Evolutionary conservation across 176 grass and related monocot species (phyloP), one percentile per base, ranked within the genome.

Genomic region (Oryza nivara): DNA sequence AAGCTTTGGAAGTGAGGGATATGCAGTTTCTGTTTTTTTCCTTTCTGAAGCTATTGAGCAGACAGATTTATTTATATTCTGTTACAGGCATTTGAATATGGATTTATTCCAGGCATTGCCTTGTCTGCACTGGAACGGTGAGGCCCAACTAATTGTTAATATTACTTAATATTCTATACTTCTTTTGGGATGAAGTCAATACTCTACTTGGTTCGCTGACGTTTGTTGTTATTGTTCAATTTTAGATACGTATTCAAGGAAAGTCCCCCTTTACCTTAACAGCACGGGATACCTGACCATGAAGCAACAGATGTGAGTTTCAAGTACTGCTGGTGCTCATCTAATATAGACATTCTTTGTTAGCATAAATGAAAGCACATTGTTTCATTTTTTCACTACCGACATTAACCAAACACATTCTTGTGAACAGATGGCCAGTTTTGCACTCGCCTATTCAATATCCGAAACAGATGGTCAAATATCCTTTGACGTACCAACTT

Each of bases 51-150:
- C 15, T 64, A n/a, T 15, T 86, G 67, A 77, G 51, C 28, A 70
- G 60, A 83, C 25, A 7, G 36, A 70, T 75, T 68, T 86, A 17
- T 82, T 72, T 67, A 26, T 65, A 28, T 72, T 85, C 80, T 30
- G 4, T 86, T 74, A 6, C 86, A 98, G 96, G 96, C 96, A 85
- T 98, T 98, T 83, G 88, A 98, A 79, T 83, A 95, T 5, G 96
- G 96, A 70, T 87, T 98, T 83, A 52, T 98, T 83, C 89, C 93
- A 32, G 96, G 96, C 60, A 90, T 98, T 87, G 89, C 88, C 73
- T 85, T 98, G 20, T 98, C 96, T 87, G 96, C 93, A 92, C 46
- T 98, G 78, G 96, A 98, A 83, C 96, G 51, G 96, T 98, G 80
- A 93, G 64, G 6, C 52, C 47, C 75, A 58, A 38, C 80, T 73